Conservation (phyloP, 2,329 filamentous ascomycete genomes). For the Fusarium sp. region DNA sequence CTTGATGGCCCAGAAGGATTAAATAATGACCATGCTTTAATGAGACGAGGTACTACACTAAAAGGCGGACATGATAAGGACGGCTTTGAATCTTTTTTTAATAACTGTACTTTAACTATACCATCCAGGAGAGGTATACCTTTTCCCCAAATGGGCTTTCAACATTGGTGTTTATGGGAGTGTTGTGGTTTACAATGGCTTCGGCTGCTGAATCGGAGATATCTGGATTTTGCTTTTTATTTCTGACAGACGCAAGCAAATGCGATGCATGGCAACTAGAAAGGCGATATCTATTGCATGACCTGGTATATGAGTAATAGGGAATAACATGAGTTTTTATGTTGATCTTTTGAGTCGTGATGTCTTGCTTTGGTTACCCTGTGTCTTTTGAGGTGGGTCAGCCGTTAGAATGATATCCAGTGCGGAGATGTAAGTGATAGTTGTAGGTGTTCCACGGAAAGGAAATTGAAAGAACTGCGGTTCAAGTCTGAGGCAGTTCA, state of each 20-base stretch:
- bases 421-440: too few species aligned
- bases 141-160: slow-evolving; percentile 36
- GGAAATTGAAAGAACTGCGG: too few species aligned
- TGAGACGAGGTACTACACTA: slow-evolving; percentile 31
- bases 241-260: slow-evolving; percentile 20
- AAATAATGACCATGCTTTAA: slow-evolving; percentile 41
- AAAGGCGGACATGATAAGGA: slow-evolving; percentile 38
- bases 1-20: slow-evolving; percentile 47
- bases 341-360: neutral
- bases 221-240: slow-evolving; percentile 35
- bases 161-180: slow-evolving; percentile 45
- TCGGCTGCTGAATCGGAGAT: slow-evolving; percentile 32
- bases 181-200: slow-evolving; percentile 41
- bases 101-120: slow-evolving; percentile 48
- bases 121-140: slow-evolving; percentile 37
- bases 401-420: too few species aligned
- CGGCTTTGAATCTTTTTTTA: slow-evolving; percentile 44
- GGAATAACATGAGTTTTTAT: slow-evolving; percentile 29
- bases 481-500: too few species aligned
- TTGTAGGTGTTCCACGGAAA: too few species aligned
- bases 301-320: slow-evolving; percentile 37
- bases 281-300: slow-evolving; percentile 35
- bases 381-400: too few species aligned
- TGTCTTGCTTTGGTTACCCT: neutral
- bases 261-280: slow-evolving; percentile 20